phyloP scores from a whole-genome alignment of 768 basidiomycete species.

The Lactifluus volemus region DNA sequence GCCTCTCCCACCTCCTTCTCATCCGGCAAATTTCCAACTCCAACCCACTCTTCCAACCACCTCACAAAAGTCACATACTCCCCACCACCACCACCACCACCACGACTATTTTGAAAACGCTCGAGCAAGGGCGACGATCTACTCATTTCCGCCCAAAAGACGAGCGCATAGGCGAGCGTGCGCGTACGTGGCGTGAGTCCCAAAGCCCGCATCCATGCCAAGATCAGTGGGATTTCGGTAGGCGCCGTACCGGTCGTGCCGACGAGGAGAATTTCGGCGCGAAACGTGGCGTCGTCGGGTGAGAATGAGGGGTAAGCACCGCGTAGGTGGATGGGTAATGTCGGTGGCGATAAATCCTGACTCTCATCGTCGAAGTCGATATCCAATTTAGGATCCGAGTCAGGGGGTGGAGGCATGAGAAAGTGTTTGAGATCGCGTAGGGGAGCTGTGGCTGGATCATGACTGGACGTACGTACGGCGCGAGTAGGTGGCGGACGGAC shows the following conservation, averaged over 20 bases:
- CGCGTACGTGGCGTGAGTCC: slow-evolving; percentile 41
- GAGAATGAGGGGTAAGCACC: slow-evolving; percentile 33
- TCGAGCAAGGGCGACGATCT: slow-evolving; percentile 53
- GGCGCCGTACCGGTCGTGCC: slow-evolving; percentile 37
- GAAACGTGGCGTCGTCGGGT: slow-evolving; percentile 45
- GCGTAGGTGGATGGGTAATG: slow-evolving; percentile 8
- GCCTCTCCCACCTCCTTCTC: slow-evolving; percentile 21
- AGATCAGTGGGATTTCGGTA: slow-evolving; percentile 52
- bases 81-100: neutral
- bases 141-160: slow-evolving; percentile 66
- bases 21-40: slow-evolving; percentile 20
- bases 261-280: slow-evolving; percentile 52
- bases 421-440: slow-evolving; percentile 27
- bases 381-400: too few species aligned
- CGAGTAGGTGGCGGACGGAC: slow-evolving; percentile 36
- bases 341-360: slow-evolving; percentile 6
- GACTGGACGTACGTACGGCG: slow-evolving; percentile 25
- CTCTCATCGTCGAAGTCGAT: neutral
- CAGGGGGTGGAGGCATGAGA: slow-evolving; percentile 12
- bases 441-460: slow-evolving; percentile 22
- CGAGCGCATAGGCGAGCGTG: slow-evolving; percentile 53
- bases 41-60: slow-evolving; percentile 27
- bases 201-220: slow-evolving; percentile 69
- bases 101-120: slow-evolving; percentile 27
- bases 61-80: slow-evolving; percentile 21